Conservation (phyloP, 139 green algal genomes). For the Micromonas commoda region DNA sequence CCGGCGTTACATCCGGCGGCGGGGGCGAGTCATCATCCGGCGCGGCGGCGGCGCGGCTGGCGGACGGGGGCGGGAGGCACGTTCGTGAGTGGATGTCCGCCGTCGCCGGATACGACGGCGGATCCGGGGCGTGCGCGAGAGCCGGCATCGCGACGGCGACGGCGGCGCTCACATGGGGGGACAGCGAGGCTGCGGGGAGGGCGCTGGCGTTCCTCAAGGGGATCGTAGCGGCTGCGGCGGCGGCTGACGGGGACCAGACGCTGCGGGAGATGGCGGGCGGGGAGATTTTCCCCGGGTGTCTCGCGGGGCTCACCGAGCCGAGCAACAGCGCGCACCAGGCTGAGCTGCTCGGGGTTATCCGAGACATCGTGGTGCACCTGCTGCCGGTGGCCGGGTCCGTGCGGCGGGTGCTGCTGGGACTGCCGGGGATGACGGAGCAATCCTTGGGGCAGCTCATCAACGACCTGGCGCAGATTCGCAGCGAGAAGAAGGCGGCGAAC, state of each 20-base stretch:
- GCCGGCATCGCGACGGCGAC: neutral
- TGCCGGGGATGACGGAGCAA: conserved; percentile 3
- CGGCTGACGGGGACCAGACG: neutral
- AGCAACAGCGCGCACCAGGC: conserved; percentile 1
- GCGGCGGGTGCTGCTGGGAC: neutral
- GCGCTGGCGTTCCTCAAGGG: neutral
- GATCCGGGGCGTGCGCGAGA: neutral
- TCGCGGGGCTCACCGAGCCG: neutral
- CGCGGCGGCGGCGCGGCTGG: neutral
- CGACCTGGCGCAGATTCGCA: neutral
- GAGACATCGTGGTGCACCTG: neutral
- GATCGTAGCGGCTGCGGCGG: neutral
- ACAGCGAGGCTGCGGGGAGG: neutral
- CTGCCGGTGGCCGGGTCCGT: neutral
- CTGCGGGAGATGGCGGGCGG: neutral
- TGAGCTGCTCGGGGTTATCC: neutral
- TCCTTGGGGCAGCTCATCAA: neutral
- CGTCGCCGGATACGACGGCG: neutral
- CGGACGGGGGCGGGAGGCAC: conserved; percentile 1
- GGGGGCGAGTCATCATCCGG: neutral
- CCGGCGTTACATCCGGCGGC: neutral
- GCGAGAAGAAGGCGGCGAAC: conserved; percentile 18
- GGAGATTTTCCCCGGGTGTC: neutral
- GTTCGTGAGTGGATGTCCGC: conserved; percentile 6
- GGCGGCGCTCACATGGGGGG: neutral